Conservation (phyloP, 345 rosid genomes). For the Heritiera fomes region DNA sequence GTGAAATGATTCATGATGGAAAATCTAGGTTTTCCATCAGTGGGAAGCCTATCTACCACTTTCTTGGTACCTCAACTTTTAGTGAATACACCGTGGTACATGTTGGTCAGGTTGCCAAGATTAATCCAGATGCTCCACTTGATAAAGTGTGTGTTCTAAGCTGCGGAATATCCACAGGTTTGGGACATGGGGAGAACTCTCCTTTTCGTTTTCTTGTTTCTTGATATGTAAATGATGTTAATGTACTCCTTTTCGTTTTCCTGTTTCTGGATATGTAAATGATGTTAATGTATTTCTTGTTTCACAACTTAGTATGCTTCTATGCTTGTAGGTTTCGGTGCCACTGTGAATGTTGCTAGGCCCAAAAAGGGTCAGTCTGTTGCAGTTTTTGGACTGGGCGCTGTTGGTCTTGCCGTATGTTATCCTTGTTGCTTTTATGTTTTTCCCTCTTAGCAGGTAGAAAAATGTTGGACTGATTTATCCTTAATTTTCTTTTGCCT, state of each 20-base stretch:
- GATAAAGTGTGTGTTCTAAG: slow-evolving; percentile 83
- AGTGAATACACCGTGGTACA: slow-evolving; percentile 86
- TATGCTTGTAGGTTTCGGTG: slow-evolving; percentile 54
- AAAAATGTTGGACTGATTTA: not conserved
- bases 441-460: not conserved
- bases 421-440: not conserved
- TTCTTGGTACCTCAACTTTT: slow-evolving; percentile 77
- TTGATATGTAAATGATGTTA: too few species aligned
- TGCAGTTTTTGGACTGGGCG: slow-evolving; percentile 71
- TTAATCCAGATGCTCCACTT: slow-evolving; percentile 75
- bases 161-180: slow-evolving; percentile 77
- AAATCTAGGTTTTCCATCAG: slow-evolving; percentile 63
- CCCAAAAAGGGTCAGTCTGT: slow-evolving; percentile 65
- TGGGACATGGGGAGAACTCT: slow-evolving; percentile 27
- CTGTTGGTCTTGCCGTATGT: slow-evolving; percentile 74
- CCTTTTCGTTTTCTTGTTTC: not conserved
- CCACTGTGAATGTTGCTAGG: slow-evolving; percentile 76
- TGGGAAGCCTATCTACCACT: slow-evolving; percentile 73
- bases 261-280: too few species aligned
- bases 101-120: slow-evolving; percentile 69
- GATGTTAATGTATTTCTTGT: not conserved
- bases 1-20: slow-evolving; percentile 67
- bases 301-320: not conserved
- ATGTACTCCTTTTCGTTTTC: not conserved
- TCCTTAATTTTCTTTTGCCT: not conserved